Evolutionary conservation across 2,329 filamentous ascomycete genomes (phyloP), one percentile per base, ranked within the genome.

Genomic region (Penicillium sp.): DNA sequence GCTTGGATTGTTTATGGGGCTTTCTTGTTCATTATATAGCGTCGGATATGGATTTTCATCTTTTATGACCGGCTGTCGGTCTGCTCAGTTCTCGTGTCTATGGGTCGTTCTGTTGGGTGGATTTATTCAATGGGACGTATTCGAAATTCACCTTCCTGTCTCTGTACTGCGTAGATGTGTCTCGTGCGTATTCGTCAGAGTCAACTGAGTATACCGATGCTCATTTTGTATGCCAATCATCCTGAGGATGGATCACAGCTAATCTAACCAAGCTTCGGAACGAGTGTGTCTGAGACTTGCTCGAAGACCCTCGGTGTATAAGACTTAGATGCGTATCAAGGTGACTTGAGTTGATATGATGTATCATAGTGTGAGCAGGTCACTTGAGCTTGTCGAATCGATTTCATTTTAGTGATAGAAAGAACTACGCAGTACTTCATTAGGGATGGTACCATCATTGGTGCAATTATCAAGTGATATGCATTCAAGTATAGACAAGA

Each of bases 21-120:
- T 27, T 43, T 20, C n/a, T 42, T 36, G 18, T 28, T 42, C 31
- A 34, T 48, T 35, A 43, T 45, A 51, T 35, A 51, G 45, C 49
- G 49, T 32, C 46, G 49, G 45, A 42, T 45, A 40, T 46, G 40
- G 49, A 47, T 43, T 35, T 14, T 36, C 22, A 26, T 41, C 4
- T 4, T 7, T 34, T 10, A 27, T 44, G 35, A 22, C 40, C 27
- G 27, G 27, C 14, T 39, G 34, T 31, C 26, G 14, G 8, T 16
- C 27, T 41, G 9, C 14, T 35, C 16, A 32, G 31, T 16, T 5
- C 8, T 16, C 9, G 11, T 34, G 31, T 9, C 16, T 8, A 34
- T 18, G 31, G 16, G 16, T 18, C 7, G 14, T 18, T 34, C 31
- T 11, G 14, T 34, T 34, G 16, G 14, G 18, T 32, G 14, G 16